Evolutionary conservation across 139 green algal genomes (phyloP), one percentile per base, ranked within the genome.

Genomic region (Zygnema circumcarinatum): DNA sequence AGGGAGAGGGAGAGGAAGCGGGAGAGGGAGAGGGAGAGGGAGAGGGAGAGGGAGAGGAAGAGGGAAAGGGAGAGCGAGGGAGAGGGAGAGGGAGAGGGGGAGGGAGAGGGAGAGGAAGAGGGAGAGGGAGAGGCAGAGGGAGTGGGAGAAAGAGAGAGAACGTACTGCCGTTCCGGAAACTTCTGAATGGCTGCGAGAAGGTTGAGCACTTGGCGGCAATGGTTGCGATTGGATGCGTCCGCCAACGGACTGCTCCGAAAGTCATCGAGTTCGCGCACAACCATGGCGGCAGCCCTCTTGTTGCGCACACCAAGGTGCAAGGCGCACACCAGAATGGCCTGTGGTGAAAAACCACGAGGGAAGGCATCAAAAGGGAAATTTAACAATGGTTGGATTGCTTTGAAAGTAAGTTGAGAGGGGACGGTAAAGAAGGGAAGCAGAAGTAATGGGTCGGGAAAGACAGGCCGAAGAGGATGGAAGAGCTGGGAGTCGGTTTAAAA

Each of bases 281-380:
- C 38, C n/a, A 90, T 47, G 32, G 76, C 85, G 2, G 85, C 85
- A 29, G 78, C 85, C 25, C 78, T 33, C 39, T 39, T 53, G 42
- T 67, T 90, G 29, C 85, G 56, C 39, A 39, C 36, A 0, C 85
- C 85, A 7, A 90, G 42, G n/a, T 90, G 85, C 62, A 56, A 69
- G 16, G 78, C 78, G 7, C 80, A 89, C n/a, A 90, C 56, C 36
- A 90, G 85, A 36, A 90, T 56, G 11, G 85, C 79, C 52, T 89
- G 84, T 79, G 7, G 7, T 20, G 39, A 80, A 25, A 80, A 21
- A 47, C 56, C 29, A 35, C 29, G 56, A 29, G 29, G 56, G 56
- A 72, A 29, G 29, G 56, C 56, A 72, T 35, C 29, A 29, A 29
- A 72, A 72, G 56, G 56, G 29, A 29, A 72, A 29, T 29, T 72